A percentile compares a stretch with the other conserved stretches of the same genome.
These are phyloP conservation scores for Fusarium sp. DNA, from an alignment of 2,329 filamentous ascomycete species.

Conservation along the genomic window DNA sequence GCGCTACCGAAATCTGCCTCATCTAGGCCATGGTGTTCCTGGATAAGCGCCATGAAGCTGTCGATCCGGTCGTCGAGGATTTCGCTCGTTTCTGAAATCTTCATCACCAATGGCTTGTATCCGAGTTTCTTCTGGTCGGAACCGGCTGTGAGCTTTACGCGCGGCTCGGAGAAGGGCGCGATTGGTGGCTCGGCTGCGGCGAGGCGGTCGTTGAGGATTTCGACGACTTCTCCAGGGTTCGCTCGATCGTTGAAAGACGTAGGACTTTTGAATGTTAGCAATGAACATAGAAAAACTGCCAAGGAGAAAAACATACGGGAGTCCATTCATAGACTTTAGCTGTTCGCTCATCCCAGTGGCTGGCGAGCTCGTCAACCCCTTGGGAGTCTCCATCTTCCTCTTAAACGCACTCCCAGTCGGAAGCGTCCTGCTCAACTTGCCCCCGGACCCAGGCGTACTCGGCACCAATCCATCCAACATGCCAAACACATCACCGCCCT, in stretches of 20 bases:
- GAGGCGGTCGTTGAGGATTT: conserved; percentile 84
- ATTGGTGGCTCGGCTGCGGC: conserved; percentile 74
- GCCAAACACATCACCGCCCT: conserved; percentile 79
- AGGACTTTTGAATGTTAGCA: conserved; percentile 33
- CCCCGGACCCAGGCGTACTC: conserved; percentile 63
- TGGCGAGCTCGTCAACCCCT: conserved; percentile 47
- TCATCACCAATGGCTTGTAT: conserved; percentile 96
- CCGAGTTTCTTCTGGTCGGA: conserved; percentile 90
- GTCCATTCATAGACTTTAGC: conserved; percentile 45
- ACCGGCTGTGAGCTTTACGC: conserved; percentile 85
- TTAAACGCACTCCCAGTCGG: conserved; percentile 45
- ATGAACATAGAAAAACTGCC: too few species aligned
- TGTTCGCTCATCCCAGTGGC: conserved; percentile 48
- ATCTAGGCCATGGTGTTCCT: conserved; percentile 79
- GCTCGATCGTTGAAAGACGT: conserved; percentile 75
- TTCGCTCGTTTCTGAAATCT: conserved; percentile 89
- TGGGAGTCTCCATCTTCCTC: conserved; percentile 47
- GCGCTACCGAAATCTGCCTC: conserved; percentile 88
- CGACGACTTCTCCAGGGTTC: conserved; percentile 83
- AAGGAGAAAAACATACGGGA: conserved; percentile 38
- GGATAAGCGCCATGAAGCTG: conserved; percentile 80
- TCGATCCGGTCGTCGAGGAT: conserved; percentile 96
- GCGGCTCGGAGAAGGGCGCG: conserved; percentile 77
- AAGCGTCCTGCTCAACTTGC: conserved; percentile 54
- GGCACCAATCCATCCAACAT: conserved; percentile 81